Evolutionary conservation across 768 basidiomycete genomes (phyloP).

Genomic region (Auricularia cornea): DNA sequence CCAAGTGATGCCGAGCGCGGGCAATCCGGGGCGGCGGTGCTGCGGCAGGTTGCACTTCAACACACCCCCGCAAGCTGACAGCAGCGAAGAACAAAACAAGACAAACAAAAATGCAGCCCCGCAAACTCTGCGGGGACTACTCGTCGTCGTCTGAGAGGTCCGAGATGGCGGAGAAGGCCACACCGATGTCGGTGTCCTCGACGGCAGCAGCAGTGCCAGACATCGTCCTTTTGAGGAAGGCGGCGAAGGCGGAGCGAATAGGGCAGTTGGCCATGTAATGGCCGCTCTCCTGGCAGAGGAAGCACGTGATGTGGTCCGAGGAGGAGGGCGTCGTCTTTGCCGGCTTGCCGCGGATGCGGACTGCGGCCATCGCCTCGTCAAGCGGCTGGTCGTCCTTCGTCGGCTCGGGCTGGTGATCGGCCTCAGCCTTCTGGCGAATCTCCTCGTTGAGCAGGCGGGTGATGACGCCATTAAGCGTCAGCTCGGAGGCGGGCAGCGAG

Average conservation of each 20-base stretch:
- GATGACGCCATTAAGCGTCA: constrained; percentile 22
- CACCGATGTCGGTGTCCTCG: background rate
- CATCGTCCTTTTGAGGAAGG: background rate
- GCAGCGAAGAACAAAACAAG: background rate
- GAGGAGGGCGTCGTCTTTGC: too few relatives aligned
- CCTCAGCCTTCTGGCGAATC: constrained; percentile 8
- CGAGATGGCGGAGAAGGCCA: background rate
- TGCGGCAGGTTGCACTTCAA: background rate
- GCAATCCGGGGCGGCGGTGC: background rate
- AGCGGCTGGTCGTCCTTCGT: background rate
- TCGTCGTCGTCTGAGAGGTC: background rate
- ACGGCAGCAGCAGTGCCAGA: background rate
- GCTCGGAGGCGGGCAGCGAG: constrained; percentile 14
- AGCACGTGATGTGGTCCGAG: background rate
- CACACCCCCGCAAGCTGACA: background rate
- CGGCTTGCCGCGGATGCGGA: background rate
- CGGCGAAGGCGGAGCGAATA: background rate
- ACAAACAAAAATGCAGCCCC: background rate
- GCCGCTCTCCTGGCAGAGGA: background rate
- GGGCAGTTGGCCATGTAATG: background rate
- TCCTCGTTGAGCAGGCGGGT: constrained; percentile 27
- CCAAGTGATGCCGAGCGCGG: background rate
- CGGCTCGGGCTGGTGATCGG: background rate
- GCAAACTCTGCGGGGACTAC: too few relatives aligned
- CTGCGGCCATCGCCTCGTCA: background rate